Percentiles rank a stretch among this genome's conserved stretches.
Evolutionary conservation across 2,329 filamentous ascomycete species (phyloP).

Genomic region (Aspergillus sp.): DNA sequence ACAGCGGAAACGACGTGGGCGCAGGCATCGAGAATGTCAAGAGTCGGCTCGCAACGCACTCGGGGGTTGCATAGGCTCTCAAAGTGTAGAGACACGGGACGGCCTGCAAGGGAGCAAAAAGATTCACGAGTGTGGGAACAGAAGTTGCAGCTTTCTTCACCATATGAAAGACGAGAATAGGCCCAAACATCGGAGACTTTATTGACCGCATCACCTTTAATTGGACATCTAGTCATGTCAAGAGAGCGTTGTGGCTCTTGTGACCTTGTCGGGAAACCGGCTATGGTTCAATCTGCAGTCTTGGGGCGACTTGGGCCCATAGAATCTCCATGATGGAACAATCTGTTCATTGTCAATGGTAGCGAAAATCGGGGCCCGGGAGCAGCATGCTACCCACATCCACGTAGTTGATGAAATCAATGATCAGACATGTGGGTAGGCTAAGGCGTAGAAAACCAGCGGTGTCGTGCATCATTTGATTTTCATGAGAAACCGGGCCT

Average conservation of each 20-base stretch:
- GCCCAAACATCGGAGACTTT: neutral
- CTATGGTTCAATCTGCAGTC: neutral
- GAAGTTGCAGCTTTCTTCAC: neutral
- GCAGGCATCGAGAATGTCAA: too few species aligned
- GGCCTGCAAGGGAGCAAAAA: neutral
- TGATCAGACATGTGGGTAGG: too few species aligned
- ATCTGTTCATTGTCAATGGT: slow-evolving; percentile 1
- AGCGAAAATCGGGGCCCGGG: neutral
- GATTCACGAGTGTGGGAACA: neutral
- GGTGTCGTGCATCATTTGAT: too few species aligned
- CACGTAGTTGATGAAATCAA: neutral
- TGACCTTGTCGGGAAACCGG: neutral
- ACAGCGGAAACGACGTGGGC: too few species aligned
- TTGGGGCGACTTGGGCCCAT: neutral
- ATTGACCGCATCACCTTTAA: neutral
- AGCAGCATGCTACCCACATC: neutral
- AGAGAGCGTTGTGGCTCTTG: neutral
- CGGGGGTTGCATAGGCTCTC: neutral
- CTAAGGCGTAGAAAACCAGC: too few species aligned
- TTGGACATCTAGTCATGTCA: neutral
- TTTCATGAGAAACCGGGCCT: too few species aligned
- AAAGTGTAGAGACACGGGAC: neutral
- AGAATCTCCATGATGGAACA: neutral
- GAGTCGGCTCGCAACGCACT: too few species aligned
- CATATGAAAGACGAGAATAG: neutral